Base-by-base conservation (phyloP, 108 stramenopile genomes). In the Pseudonitzschia delicatissima region DNA sequence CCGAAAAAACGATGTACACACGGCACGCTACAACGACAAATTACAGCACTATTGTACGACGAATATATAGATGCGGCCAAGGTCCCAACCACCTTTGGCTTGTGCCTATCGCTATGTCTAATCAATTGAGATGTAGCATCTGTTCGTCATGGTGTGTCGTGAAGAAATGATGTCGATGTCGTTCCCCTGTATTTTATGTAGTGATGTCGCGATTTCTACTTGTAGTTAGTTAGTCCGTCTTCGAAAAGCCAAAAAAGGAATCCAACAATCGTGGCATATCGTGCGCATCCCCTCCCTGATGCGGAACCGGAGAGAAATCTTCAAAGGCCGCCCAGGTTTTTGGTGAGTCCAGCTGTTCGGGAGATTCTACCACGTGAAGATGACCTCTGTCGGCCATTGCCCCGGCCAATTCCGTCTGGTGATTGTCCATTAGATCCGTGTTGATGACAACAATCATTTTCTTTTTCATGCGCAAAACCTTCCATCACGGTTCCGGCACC, bases 401-500 rank as follows among this genome's bases (percentile, higher is more conserved):
- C 26, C 67, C 67, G 3, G 97, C 97, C 15, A 98, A 72, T 71
- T 98, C 97, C 33, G 79, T 71, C 67, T 98, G 97, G 69, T 98
- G 97, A 82, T 96, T 95, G 83, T 97, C 78, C 97, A 98, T 98
- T 25, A 98, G 82, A 13, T 36, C 51, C 0, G 79, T 73, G 70
- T 98, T 98, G 49, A 96, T 93, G 0, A 95, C 93, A 4, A 94
- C 96, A 12, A 96, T 78, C 59, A 78, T 80, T 28, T 65, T 69
- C 64, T 72, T 51, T 33, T 69, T 37, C 52, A 72, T 44, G 59
- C 66, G 18, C 77, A 93, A 60, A 5, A 71, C 91, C n/a, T 75
- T 96, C 97, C 82, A 96, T 85, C 34, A 98, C 72, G 18, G 87
- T 93, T 6, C 97, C 97, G 28, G 97, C 97, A 21, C 97, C 97